Evolutionary conservation across 2,329 filamentous ascomycete species (phyloP).

Genomic region (Curvularia hawaiiensis): DNA sequence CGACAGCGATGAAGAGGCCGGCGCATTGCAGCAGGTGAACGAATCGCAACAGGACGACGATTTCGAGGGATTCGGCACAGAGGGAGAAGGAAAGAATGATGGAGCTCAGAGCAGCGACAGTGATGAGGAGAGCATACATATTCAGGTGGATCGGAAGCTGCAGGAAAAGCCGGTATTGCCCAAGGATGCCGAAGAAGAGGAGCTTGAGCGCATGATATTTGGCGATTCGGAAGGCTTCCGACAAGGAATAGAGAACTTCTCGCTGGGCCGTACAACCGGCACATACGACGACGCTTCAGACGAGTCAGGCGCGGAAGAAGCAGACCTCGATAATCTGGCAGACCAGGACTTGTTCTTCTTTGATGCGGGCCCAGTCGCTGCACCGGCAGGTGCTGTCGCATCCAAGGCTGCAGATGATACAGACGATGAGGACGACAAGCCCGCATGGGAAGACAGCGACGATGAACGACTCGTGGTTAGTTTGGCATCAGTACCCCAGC

Average conservation of each 20-base stretch:
- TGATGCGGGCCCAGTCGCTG: slow-evolving; percentile 65
- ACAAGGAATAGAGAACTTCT: slow-evolving; percentile 69
- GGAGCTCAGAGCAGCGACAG: slow-evolving; percentile 18
- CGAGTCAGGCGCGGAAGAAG: slow-evolving; percentile 54
- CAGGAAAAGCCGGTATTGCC: slow-evolving; percentile 50
- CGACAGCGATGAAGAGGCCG: slow-evolving; percentile 30
- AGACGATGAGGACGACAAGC: slow-evolving; percentile 50
- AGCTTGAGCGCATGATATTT: slow-evolving; percentile 86
- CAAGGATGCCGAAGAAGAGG: slow-evolving; percentile 82
- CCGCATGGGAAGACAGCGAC: slow-evolving; percentile 93
- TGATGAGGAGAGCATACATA: slow-evolving; percentile 28
- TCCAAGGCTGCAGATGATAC: slow-evolving; percentile 49
- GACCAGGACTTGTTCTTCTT: slow-evolving; percentile 88
- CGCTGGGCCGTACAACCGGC: slow-evolving; percentile 48
- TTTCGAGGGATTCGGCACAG: slow-evolving; percentile 35
- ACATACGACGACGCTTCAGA: slow-evolving; percentile 40
- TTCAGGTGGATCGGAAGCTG: slow-evolving; percentile 28
- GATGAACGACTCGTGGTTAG: slow-evolving; percentile 88
- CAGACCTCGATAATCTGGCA: slow-evolving; percentile 66
- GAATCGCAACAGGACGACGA: slow-evolving; percentile 26
- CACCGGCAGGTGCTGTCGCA: slow-evolving; percentile 48
- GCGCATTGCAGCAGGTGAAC: slow-evolving; percentile 29
- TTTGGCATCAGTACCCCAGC: slow-evolving; percentile 72
- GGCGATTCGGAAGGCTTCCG: slow-evolving; percentile 85
- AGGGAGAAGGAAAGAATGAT: slow-evolving; percentile 13